These are phyloP conservation scores for Penicillium sp. DNA, from an alignment of 2,329 filamentous ascomycete species.

Conservation along the genomic window DNA sequence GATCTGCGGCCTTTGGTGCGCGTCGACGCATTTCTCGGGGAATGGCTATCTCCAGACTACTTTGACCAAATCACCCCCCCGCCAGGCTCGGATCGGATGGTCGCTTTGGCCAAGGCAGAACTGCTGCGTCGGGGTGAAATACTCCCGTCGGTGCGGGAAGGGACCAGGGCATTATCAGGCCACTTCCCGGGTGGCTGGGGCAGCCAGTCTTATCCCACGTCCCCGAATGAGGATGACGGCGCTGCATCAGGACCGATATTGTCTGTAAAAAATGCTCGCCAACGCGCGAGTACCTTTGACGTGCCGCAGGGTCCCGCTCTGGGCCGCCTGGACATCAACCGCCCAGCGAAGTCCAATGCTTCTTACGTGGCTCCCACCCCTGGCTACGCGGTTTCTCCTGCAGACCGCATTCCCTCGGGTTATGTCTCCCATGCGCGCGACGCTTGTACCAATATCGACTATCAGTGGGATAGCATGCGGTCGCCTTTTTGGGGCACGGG, in stretches of 20 bases:
- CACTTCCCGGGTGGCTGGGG: slow-evolving; percentile 60
- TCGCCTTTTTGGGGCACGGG: slow-evolving; percentile 81
- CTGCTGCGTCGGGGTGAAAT: slow-evolving; percentile 73
- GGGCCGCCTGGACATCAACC: slow-evolving; percentile 35
- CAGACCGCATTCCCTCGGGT: slow-evolving; percentile 79
- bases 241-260: background rate
- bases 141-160: slow-evolving; percentile 47
- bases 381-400: slow-evolving; percentile 77
- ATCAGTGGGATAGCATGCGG: slow-evolving; percentile 92
- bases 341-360: slow-evolving; percentile 28
- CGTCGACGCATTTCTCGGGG: slow-evolving; percentile 88
- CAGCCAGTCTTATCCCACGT: slow-evolving; percentile 33
- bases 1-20: slow-evolving; percentile 55
- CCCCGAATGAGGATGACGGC: slow-evolving; percentile 31
- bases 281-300: slow-evolving; percentile 51
- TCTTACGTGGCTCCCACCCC: slow-evolving; percentile 77
- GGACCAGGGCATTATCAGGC: slow-evolving; percentile 41
- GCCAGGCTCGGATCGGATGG: slow-evolving; percentile 81
- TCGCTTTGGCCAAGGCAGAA: slow-evolving; percentile 84
- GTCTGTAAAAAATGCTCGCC: slow-evolving; percentile 32
- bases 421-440: slow-evolving; percentile 90
- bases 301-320: slow-evolving; percentile 33
- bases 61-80: slow-evolving; percentile 91
- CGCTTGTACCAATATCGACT: slow-evolving; percentile 82
- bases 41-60: slow-evolving; percentile 93